A percentile compares a stretch with the other conserved stretches of the same genome.
phyloP scores from a whole-genome alignment of 2,329 filamentous ascomycete genomes.

The Dothiorella sarmentorum region DNA sequence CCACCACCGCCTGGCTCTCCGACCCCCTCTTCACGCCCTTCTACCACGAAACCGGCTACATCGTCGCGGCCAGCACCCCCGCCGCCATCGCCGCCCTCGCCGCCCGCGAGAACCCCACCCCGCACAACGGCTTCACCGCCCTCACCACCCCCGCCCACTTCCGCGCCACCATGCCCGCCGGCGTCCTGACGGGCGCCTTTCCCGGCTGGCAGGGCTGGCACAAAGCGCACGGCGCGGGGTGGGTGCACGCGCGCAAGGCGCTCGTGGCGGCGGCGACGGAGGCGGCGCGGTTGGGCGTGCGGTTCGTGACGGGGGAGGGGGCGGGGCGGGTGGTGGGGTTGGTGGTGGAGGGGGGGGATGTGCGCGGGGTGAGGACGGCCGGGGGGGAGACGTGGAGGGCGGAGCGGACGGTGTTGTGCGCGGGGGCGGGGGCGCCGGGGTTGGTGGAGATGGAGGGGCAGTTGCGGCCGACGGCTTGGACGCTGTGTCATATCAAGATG shows the following conservation, averaged over 20 bases:
- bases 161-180: constrained; percentile 49
- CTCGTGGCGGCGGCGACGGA: constrained; percentile 46
- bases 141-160: constrained; percentile 48
- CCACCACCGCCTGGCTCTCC: constrained; percentile 42
- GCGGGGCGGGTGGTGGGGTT: constrained; percentile 40
- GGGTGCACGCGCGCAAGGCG: constrained; percentile 53
- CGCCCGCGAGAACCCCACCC: constrained; percentile 32
- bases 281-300: constrained; percentile 46
- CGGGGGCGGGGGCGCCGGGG: constrained; percentile 47
- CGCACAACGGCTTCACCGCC: constrained; percentile 24
- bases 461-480: constrained; percentile 54
- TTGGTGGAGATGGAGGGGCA: constrained; percentile 52
- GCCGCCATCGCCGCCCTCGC: constrained; percentile 38
- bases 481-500: constrained; percentile 51
- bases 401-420: constrained; percentile 46
- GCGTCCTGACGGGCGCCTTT: constrained; percentile 50
- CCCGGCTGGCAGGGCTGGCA: constrained; percentile 51
- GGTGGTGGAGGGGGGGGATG: constrained; percentile 34
- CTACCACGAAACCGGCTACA: constrained; percentile 48
- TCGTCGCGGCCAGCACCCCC: constrained; percentile 43
- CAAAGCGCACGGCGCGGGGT: constrained; percentile 47
- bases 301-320: constrained; percentile 43
- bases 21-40: constrained; percentile 44
- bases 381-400: constrained; percentile 43
- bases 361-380: constrained; percentile 43